Evolutionary conservation across 495 filamentous ascomycete genomes (phyloP).

Genomic region (Aspergillus mulundensis): DNA sequence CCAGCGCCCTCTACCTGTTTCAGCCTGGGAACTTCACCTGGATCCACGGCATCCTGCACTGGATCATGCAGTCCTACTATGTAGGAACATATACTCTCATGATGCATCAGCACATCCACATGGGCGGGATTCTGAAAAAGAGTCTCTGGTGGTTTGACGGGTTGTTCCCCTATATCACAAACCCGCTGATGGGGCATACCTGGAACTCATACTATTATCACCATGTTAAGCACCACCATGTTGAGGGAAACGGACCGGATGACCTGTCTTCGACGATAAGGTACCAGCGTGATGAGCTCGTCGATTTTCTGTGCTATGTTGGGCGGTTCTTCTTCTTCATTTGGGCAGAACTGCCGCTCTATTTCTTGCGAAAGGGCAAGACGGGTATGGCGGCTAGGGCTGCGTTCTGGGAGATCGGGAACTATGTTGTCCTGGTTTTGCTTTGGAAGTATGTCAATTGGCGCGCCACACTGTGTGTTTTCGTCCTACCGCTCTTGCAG

Average conservation of each 20-base stretch:
- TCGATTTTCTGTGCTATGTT: constrained; percentile 63
- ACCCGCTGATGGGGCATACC: constrained; percentile 76
- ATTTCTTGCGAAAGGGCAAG: constrained; percentile 61
- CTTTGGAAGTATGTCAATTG: constrained; percentile 45
- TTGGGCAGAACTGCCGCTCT: constrained; percentile 71
- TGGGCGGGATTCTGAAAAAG: constrained; percentile 59
- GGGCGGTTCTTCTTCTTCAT: constrained; percentile 66
- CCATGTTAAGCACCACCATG: constrained; percentile 81
- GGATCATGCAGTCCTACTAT: constrained; percentile 57
- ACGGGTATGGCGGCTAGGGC: constrained; percentile 45
- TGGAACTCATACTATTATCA: constrained; percentile 84
- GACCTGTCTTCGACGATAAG: constrained; percentile 72
- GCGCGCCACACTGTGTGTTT: constrained; percentile 53
- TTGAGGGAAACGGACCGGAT: constrained; percentile 73
- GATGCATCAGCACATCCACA: constrained; percentile 81
- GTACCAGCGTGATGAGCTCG: constrained; percentile 65
- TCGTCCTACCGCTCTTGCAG: constrained; percentile 55
- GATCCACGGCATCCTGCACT: constrained; percentile 60
- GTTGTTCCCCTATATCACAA: constrained; percentile 66
- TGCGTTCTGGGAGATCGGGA: constrained; percentile 53
- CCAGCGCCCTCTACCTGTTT: constrained; percentile 61
- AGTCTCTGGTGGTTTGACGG: constrained; percentile 51
- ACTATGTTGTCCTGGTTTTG: constrained; percentile 45
- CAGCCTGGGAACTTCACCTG: constrained; percentile 53
- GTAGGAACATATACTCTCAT: constrained; percentile 72